A percentile compares a stretch with the other conserved stretches of the same genome.
Conservation (phyloP, 2,329 filamentous ascomycete species). For the Pseudogymnoascus sp. region DNA sequence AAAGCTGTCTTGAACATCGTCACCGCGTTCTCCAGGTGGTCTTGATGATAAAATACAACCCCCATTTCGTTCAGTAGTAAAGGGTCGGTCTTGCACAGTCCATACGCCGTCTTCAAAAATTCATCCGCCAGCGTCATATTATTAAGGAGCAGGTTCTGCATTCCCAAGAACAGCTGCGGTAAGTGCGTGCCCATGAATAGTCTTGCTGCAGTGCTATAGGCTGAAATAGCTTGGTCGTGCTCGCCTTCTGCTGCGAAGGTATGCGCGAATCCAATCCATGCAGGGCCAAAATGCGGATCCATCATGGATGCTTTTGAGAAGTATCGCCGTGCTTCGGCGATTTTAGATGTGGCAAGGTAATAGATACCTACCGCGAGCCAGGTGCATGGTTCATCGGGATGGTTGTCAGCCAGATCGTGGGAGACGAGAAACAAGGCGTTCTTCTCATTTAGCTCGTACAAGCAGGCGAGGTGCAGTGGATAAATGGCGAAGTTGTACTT, state of each 20-base stretch:
- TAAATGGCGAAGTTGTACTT: slow-evolving; percentile 85
- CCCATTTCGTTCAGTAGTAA: slow-evolving; percentile 92
- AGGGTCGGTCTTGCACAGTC: slow-evolving; percentile 74
- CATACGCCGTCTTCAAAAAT: slow-evolving; percentile 83
- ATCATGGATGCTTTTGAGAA: slow-evolving; percentile 97
- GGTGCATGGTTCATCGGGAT: slow-evolving; percentile 81
- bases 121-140: slow-evolving; percentile 91
- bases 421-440: slow-evolving; percentile 86
- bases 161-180: slow-evolving; percentile 89
- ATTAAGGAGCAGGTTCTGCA: slow-evolving; percentile 95
- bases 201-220: slow-evolving; percentile 89
- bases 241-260: slow-evolving; percentile 97
- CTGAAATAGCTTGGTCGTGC: slow-evolving; percentile 95
- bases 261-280: slow-evolving; percentile 98
- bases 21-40: slow-evolving; percentile 65
- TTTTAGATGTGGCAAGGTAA: slow-evolving; percentile 80
- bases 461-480: slow-evolving; percentile 81
- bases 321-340: slow-evolving; percentile 87
- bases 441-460: slow-evolving; percentile 78
- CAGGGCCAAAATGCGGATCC: slow-evolving; percentile 93
- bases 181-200: slow-evolving; percentile 96
- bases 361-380: slow-evolving; percentile 95
- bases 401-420: slow-evolving; percentile 84
- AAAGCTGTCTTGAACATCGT: slow-evolving; percentile 72
- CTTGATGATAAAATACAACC: slow-evolving; percentile 90